Evolutionary conservation across 2,329 filamentous ascomycete species (phyloP), one percentile per base, ranked within the genome.

Genomic region (Aschersonia sp.): DNA sequence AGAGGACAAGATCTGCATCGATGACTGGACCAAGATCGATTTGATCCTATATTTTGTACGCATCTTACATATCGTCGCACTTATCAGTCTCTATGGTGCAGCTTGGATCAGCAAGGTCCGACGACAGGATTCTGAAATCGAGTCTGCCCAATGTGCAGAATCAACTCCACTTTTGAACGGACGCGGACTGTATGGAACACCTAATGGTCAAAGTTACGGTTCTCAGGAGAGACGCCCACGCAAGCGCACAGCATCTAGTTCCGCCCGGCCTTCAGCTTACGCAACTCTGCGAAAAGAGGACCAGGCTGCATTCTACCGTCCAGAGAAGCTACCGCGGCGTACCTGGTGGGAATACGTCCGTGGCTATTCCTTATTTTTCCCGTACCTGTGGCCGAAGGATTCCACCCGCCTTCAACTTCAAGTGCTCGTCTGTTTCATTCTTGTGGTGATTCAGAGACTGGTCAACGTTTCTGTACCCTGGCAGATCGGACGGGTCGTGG

Each of bases 311-410:
- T 97, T 94, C 72, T 94, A 94, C 62, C 83, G 90, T 55, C 89
- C 89, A 2, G 83, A 84, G 39, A 90, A 87, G 53, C 77, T 87
- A 7, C 89, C 87, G 3, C 84, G 85, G 55, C 87, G 85, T 55
- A 92, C 82, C 46, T 98, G 92, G 92, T 94, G 85, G 80, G 89
- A 97, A 60, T 98, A 98, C 62, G 70, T 95, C 51, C 81, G 83
- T 53, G 88, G 90, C 43, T 98, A 97, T 64, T 85, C 83, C 10
- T 72, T 95, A 46, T 95, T 98, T 66, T 94, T 97, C 62, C 90
- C 89, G 0, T 98, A 97, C 60, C 77, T 97, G 49, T 98, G 92
- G 92, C 92, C 92, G 1, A 84, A 81, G 57, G 90, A 90, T 59
- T 81, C 87, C 39, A 42, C 60, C 5, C 75, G 72, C 53, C 71